phyloP scores from a whole-genome alignment of 805 yeast species.

The Millerozyma acaciae region DNA sequence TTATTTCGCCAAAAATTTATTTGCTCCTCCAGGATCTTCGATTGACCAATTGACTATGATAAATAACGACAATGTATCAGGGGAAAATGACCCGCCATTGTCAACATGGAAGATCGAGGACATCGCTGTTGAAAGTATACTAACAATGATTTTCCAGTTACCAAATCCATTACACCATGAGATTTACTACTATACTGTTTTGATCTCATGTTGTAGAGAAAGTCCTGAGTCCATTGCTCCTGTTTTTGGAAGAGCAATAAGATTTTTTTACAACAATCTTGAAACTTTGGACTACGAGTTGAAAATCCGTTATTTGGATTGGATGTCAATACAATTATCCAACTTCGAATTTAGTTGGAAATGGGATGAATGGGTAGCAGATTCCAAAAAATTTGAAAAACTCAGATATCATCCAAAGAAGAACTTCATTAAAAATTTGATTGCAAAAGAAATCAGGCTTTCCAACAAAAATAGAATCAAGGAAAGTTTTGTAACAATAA shows the following conservation, averaged over 20 bases:
- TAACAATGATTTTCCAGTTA: slow-evolving; percentile 71
- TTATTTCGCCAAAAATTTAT: slow-evolving; percentile 58
- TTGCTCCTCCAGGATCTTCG: slow-evolving; percentile 63
- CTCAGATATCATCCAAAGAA: slow-evolving; percentile 66
- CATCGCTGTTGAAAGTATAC: slow-evolving; percentile 75
- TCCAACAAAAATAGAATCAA: slow-evolving; percentile 71
- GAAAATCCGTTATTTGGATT: slow-evolving; percentile 68
- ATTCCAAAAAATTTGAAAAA: slow-evolving; percentile 42
- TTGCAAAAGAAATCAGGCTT: slow-evolving; percentile 78
- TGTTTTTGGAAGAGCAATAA: slow-evolving; percentile 86
- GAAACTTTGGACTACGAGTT: slow-evolving; percentile 72
- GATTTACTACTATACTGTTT: slow-evolving; percentile 78
- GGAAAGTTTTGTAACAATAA: slow-evolving; percentile 52
- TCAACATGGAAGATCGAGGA: slow-evolving; percentile 93
- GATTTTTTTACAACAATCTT: slow-evolving; percentile 70
- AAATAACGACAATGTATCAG: slow-evolving; percentile 38
- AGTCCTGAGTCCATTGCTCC: slow-evolving; percentile 78
- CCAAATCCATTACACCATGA: slow-evolving; percentile 63
- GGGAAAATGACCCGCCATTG: slow-evolving; percentile 38
- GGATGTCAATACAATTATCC: slow-evolving; percentile 91
- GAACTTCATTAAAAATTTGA: slow-evolving; percentile 70
- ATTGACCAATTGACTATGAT: slow-evolving; percentile 59
- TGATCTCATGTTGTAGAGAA: slow-evolving; percentile 84
- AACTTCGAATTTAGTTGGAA: slow-evolving; percentile 96
- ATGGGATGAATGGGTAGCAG: slow-evolving; percentile 90